A percentile compares a stretch with the other conserved stretches of the same genome.
These are phyloP conservation scores for Penicillium brevicompactum DNA, from an alignment of 2,329 filamentous ascomycete genomes.

Conservation along the genomic window DNA sequence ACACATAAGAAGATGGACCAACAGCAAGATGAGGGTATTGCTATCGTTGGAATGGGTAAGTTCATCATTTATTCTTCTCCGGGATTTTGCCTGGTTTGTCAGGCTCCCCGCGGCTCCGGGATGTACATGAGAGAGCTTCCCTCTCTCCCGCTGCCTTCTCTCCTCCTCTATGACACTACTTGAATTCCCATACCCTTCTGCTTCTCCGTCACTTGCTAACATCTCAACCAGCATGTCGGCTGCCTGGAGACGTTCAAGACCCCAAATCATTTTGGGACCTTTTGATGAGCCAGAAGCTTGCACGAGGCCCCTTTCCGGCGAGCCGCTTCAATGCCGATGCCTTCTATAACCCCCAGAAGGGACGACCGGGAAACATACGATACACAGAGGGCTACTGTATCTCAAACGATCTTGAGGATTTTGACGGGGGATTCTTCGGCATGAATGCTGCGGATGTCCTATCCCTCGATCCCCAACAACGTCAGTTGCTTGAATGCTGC, in stretches of 20 bases:
- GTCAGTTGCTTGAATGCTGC: neutral
- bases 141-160: too few relatives aligned
- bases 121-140: too few relatives aligned
- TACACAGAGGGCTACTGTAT: neutral
- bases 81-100: too few relatives aligned
- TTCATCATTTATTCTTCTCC: neutral
- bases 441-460: neutral
- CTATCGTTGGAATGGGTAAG: neutral
- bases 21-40: neutral
- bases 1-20: neutral
- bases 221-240: neutral
- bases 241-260: neutral
- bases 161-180: too few relatives aligned
- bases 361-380: neutral
- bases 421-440: neutral
- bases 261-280: neutral
- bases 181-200: too few relatives aligned
- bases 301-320: neutral
- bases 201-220: neutral
- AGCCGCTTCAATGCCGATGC: neutral
- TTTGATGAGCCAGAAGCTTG: neutral
- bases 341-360: neutral
- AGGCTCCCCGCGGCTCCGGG: too few relatives aligned
- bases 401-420: neutral
- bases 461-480: neutral